Conservation (phyloP, 805 yeast species). For the Candida alai region DNA sequence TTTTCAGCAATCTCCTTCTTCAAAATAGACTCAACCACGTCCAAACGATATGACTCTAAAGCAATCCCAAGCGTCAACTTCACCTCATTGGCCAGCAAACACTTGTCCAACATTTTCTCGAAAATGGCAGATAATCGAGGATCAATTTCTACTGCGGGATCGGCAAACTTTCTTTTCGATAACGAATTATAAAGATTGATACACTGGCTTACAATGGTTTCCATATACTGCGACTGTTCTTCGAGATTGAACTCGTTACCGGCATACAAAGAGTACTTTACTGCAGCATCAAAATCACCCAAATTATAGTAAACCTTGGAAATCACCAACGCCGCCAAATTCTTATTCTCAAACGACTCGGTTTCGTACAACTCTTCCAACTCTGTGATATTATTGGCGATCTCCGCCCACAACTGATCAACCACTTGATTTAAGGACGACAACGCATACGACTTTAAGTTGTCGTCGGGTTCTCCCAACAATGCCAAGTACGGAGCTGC, state of each 20-base stretch:
- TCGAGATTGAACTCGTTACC: slow-evolving; percentile 73
- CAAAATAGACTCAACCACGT: slow-evolving; percentile 64
- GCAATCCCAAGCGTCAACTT: slow-evolving; percentile 88
- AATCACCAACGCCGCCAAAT: slow-evolving; percentile 86
- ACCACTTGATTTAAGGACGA: slow-evolving; percentile 75
- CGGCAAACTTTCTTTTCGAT: slow-evolving; percentile 45
- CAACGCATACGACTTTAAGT: slow-evolving; percentile 80
- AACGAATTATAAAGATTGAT: slow-evolving; percentile 73
- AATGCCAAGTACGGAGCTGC: slow-evolving; percentile 93
- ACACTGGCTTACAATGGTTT: slow-evolving; percentile 91
- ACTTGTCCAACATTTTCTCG: slow-evolving; percentile 81
- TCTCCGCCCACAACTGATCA: slow-evolving; percentile 95
- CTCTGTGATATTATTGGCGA: slow-evolving; percentile 82
- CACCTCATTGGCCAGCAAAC: slow-evolving; percentile 66
- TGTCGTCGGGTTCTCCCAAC: slow-evolving; percentile 73
- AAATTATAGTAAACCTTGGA: slow-evolving; percentile 88
- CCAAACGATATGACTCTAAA: slow-evolving; percentile 82
- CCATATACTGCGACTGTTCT: slow-evolving; percentile 79
- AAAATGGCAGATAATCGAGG: slow-evolving; percentile 64
- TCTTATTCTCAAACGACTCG: slow-evolving; percentile 65
- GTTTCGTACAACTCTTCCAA: slow-evolving; percentile 93
- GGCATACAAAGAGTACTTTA: slow-evolving; percentile 82
- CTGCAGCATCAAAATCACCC: slow-evolving; percentile 91
- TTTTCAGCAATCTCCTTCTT: slow-evolving; percentile 30
- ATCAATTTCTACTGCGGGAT: slow-evolving; percentile 41